These are phyloP conservation scores for Vigna reflexopilosa DNA, from an alignment of 306 rosid species.

Conservation along the genomic window DNA sequence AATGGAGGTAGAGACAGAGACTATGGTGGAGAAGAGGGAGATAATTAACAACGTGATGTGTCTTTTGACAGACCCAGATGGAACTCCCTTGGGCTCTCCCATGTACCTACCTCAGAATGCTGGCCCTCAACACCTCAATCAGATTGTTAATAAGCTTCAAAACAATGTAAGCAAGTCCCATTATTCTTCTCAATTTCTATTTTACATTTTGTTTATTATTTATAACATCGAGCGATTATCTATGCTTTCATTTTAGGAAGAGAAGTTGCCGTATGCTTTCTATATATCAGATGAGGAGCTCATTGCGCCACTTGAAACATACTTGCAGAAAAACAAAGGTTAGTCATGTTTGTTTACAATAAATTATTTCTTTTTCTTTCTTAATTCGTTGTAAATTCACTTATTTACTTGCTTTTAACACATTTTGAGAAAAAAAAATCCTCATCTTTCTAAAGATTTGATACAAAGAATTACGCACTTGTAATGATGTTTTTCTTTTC, in stretches of 20 bases:
- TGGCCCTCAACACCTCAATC: conserved; percentile 79
- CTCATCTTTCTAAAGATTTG: too few relatives aligned
- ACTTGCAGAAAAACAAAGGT: conserved; percentile 87
- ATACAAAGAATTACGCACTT: not conserved
- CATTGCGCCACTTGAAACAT: conserved; percentile 68
- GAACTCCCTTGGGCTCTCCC: conserved; percentile 63
- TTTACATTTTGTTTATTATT: not conserved
- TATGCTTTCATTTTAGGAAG: conserved; percentile 63
- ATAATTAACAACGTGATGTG: conserved; percentile 64
- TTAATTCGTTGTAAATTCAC: too few relatives aligned
- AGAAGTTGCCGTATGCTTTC: conserved; percentile 88
- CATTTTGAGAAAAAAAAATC: too few relatives aligned
- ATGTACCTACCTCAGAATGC: conserved; percentile 77
- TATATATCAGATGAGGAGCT: conserved; percentile 86
- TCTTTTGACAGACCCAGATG: conserved; percentile 76
- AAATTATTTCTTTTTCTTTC: not conserved
- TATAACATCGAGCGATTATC: not conserved
- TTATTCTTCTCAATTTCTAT: not conserved
- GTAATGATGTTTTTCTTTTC: not conserved
- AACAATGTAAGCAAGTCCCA: conserved; percentile 57
- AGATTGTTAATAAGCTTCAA: conserved; percentile 77
- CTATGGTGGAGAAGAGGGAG: conserved; percentile 43
- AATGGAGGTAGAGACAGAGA: conserved; percentile 45
- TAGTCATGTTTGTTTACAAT: conserved; percentile 29
- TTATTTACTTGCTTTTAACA: too few relatives aligned